phyloP scores from a whole-genome alignment of 108 stramenopile species.

The Fistulifera solaris region DNA sequence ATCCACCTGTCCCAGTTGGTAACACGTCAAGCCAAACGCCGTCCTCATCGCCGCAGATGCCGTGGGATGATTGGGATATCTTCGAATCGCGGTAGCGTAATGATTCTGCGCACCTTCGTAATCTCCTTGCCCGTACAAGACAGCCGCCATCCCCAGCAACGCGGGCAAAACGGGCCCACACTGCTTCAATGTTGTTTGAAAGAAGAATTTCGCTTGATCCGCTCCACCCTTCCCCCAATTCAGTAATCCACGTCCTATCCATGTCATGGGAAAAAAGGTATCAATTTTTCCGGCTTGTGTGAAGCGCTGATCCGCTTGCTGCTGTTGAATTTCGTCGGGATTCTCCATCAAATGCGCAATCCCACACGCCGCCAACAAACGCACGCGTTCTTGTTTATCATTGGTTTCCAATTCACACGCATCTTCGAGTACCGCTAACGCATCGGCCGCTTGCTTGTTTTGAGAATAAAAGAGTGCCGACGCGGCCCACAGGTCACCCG shows the following conservation, averaged over 20 bases:
- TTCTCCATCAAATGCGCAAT: slow-evolving; percentile 62
- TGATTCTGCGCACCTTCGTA: slow-evolving; percentile 46
- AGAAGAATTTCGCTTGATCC: slow-evolving; percentile 79
- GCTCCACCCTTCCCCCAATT: slow-evolving; percentile 35
- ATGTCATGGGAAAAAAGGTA: slow-evolving; percentile 76
- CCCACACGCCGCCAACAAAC: slow-evolving; percentile 59
- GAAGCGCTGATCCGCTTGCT: slow-evolving; percentile 63
- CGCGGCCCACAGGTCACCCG: slow-evolving; percentile 46
- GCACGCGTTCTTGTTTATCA: slow-evolving; percentile 36
- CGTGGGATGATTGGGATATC: slow-evolving; percentile 30
- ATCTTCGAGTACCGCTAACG: slow-evolving; percentile 47
- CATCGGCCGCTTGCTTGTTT: slow-evolving; percentile 40
- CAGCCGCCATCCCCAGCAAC: slow-evolving; percentile 77
- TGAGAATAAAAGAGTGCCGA: slow-evolving; percentile 60
- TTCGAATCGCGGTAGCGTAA: slow-evolving; percentile 63
- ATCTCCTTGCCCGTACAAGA: slow-evolving; percentile 48
- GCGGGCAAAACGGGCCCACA: slow-evolving; percentile 71
- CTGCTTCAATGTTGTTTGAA: slow-evolving; percentile 61
- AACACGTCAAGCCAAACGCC: slow-evolving; percentile 76
- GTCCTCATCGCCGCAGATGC: slow-evolving; percentile 41
- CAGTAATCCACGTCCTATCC: slow-evolving; percentile 79
- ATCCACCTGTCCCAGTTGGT: slow-evolving; percentile 79
- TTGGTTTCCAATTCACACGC: slow-evolving; percentile 31
- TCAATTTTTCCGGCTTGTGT: slow-evolving; percentile 57
- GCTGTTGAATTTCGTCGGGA: slow-evolving; percentile 41